phyloP scores from a whole-genome alignment of 2,329 filamentous ascomycete species.

The Coleophoma crateriformis region DNA sequence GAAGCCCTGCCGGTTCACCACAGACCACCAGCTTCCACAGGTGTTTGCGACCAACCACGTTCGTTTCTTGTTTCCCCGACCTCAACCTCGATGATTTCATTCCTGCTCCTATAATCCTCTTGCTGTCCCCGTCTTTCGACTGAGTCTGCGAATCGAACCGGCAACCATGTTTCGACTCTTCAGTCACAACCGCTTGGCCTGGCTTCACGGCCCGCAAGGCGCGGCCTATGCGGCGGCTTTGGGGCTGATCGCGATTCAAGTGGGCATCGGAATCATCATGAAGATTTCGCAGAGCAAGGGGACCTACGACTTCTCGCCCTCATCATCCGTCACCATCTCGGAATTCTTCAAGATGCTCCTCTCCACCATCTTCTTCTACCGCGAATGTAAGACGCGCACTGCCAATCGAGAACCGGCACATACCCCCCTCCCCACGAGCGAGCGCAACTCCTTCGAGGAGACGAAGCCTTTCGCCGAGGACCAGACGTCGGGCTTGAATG shows the following conservation, averaged over 20 bases:
- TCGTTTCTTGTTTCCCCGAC: not conserved
- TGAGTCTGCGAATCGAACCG: not conserved
- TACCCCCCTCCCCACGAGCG: not conserved
- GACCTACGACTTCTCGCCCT: slow-evolving; percentile 17
- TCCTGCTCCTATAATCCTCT: not conserved
- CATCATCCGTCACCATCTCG: slow-evolving; percentile 26
- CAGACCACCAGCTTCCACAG: not conserved
- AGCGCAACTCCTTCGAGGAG: not conserved
- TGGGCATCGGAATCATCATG: slow-evolving; percentile 29
- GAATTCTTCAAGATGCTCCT: slow-evolving; percentile 27
- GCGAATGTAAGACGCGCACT: slow-evolving; percentile 17
- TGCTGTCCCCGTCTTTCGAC: not conserved
- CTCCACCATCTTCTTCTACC: slow-evolving; percentile 23
- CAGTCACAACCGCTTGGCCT: slow-evolving; percentile 1
- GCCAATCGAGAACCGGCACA: not conserved
- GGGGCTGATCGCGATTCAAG: slow-evolving; percentile 28
- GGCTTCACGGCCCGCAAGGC: slow-evolving; percentile 2
- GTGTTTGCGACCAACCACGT: not conserved
- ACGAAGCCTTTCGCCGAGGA: not conserved
- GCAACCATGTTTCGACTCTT: not conserved
- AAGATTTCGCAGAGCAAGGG: slow-evolving; percentile 24
- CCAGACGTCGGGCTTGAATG: not conserved
- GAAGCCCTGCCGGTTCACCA: no score
- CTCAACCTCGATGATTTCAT: not conserved
- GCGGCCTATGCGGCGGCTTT: slow-evolving; percentile 7